A percentile compares a stretch with the other conserved stretches of the same genome.
These are phyloP conservation scores for Nepenthes mirabilis DNA, from an alignment of 148 eudicot genomes.

Conservation along the genomic window DNA sequence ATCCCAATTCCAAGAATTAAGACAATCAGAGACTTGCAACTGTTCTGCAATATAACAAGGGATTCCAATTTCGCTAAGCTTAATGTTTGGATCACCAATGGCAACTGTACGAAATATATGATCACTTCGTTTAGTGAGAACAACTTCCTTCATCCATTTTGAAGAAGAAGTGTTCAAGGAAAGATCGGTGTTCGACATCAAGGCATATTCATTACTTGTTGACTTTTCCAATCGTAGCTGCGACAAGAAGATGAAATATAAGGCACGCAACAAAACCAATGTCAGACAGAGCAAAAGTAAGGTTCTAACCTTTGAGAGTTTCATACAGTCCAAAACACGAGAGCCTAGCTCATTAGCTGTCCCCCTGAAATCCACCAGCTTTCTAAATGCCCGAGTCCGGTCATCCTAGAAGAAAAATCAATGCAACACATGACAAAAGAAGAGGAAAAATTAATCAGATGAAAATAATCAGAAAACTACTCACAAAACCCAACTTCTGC, in stretches of 20 bases:
- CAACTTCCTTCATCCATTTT: slow-evolving; percentile 74
- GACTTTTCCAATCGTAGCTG: slow-evolving; percentile 74
- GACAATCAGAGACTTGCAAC: slow-evolving; percentile 52
- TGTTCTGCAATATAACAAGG: slow-evolving; percentile 66
- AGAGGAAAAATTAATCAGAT: slow-evolving; percentile 5
- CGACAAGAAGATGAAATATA: slow-evolving; percentile 11
- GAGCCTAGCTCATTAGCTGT: slow-evolving; percentile 65
- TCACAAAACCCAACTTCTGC: slow-evolving; percentile 56
- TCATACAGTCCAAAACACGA: slow-evolving; percentile 67
- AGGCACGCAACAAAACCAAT: slow-evolving; percentile 15
- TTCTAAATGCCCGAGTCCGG: slow-evolving; percentile 64
- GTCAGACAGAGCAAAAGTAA: slow-evolving; percentile 12
- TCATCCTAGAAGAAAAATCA: slow-evolving; percentile 43
- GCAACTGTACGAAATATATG: slow-evolving; percentile 79
- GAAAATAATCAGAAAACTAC: slow-evolving; percentile 8
- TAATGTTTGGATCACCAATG: slow-evolving; percentile 71
- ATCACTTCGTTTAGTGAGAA: slow-evolving; percentile 70
- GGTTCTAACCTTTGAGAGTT: slow-evolving; percentile 65
- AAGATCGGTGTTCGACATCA: slow-evolving; percentile 19
- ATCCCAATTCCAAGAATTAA: slow-evolving; percentile 61
- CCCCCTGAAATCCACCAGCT: slow-evolving; percentile 68
- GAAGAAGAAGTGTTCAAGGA: slow-evolving; percentile 43
- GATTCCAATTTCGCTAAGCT: slow-evolving; percentile 67
- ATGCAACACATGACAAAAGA: slow-evolving; percentile 6
- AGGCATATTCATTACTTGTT: slow-evolving; percentile 13